Conservation (phyloP, 331 rosid genomes). For the Prunus yedoensis region DNA sequence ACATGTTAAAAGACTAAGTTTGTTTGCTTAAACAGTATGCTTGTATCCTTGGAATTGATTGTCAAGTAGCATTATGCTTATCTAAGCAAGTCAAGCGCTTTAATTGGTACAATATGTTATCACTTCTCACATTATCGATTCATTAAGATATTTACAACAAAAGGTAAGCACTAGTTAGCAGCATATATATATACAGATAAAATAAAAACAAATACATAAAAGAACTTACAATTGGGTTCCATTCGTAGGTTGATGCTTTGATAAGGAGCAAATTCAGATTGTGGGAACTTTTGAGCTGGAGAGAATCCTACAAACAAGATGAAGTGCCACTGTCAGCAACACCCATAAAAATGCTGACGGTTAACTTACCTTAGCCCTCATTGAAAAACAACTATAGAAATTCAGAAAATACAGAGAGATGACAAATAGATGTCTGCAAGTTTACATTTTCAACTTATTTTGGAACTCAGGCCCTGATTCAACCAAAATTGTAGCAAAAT, state of each 20-base stretch:
- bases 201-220: constrained; percentile 8
- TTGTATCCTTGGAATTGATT: neutral
- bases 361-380: constrained; percentile 9
- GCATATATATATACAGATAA: constrained; percentile 3
- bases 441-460: constrained; percentile 41
- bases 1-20: neutral
- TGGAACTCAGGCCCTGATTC: constrained; percentile 47
- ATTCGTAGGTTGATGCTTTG: constrained; percentile 53
- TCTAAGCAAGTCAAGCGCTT: neutral
- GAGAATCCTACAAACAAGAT: constrained; percentile 64
- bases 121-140: constrained; percentile 1
- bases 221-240: constrained; percentile 80
- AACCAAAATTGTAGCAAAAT: constrained; percentile 62
- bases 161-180: constrained; percentile 18
- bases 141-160: neutral
- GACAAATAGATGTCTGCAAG: constrained; percentile 22
- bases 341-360: constrained; percentile 10
- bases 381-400: neutral
- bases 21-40: neutral
- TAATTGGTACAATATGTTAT: neutral
- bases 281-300: constrained; percentile 85
- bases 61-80: neutral
- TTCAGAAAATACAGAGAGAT: neutral
- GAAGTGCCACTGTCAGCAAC: constrained; percentile 29
- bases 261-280: constrained; percentile 72